Evolutionary conservation across 257 asterid species (phyloP), one percentile per base, ranked within the genome.

Genomic region (Solanum neorickii): DNA sequence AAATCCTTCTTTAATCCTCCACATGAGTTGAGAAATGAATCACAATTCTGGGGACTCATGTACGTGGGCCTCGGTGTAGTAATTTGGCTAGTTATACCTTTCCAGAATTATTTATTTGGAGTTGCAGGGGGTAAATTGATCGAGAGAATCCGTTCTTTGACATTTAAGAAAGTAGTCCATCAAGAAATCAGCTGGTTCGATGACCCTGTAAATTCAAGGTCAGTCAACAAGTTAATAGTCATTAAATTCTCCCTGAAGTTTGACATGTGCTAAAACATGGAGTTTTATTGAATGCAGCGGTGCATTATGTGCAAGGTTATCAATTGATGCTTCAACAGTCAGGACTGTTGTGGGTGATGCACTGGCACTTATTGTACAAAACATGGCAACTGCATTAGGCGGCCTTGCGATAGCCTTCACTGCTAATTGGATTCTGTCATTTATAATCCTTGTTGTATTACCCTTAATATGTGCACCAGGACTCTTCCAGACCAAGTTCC

Each of bases 171-270:
- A 72, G 84, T 88, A 44, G 85, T 88, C 49, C 86, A 87, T 77
- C 88, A 85, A 75, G 89, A 89, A 46, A 86, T 86, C 29, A 31
- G 88, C 80, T 89, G 92, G 92, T 90, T 90, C 35, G 90, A 90
- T 49, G 49, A 86, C 78, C 90, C 92, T 72, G 56, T 85, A 87
- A 90, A 90, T 68, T 90, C 92, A 82, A 88, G 91, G 91, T 88
- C 31, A 37, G 12, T 59, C 39, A 56, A n/a, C 35, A 3, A 60
- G 4, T 77, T 12, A n/a, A 46, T n/a, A 16, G 56, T 33, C 47
- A 62, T 77, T 78, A 13, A 72, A 86, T 25, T 12, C 11, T 37
- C 76, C 60, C 29, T 16, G 6, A 27, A 65, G 20, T 20, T n/a
- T 76, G 15, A 56, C 52, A 35, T 27, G 14, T 21, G 44, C 13